Evolutionary conservation across 495 filamentous ascomycete genomes (phyloP).

Genomic region (Patellaria atrata): DNA sequence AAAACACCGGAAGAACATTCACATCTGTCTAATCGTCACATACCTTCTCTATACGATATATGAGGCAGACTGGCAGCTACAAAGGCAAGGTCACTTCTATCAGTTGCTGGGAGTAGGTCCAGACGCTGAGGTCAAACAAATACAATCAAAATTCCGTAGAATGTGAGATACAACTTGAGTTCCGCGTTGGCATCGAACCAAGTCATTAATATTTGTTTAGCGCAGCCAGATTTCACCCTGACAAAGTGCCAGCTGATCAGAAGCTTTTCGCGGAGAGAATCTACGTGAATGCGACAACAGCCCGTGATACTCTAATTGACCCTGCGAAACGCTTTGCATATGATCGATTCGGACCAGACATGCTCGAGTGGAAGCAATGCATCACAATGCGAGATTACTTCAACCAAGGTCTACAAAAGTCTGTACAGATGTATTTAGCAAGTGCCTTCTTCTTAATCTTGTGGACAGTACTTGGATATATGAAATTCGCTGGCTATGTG

Average conservation of each 20-base stretch:
- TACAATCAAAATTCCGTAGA: conserved; percentile 76
- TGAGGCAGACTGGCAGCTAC: conserved; percentile 74
- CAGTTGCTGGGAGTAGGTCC: conserved; percentile 51
- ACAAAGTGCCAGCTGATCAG: conserved; percentile 47
- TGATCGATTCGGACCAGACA: conserved; percentile 73
- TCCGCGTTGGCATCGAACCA: not conserved
- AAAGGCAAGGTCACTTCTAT: conserved; percentile 60
- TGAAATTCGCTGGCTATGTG: conserved; percentile 65
- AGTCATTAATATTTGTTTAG: conserved; percentile 10
- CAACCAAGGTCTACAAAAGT: conserved; percentile 42
- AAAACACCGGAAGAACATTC: conserved; percentile 64
- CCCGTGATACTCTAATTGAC: conserved; percentile 70
- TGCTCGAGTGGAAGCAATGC: conserved; percentile 53
- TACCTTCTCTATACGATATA: conserved; percentile 92
- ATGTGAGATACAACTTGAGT: conserved; percentile 29
- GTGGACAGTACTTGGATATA: conserved; percentile 61
- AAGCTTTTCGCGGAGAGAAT: conserved; percentile 31
- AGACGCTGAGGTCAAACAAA: conserved; percentile 51
- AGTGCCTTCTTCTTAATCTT: conserved; percentile 49
- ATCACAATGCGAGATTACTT: conserved; percentile 62
- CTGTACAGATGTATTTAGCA: conserved; percentile 49
- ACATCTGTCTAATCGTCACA: conserved; percentile 60
- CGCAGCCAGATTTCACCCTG: conserved; percentile 74
- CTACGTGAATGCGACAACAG: conserved; percentile 63
- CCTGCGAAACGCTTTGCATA: conserved; percentile 79